These are phyloP conservation scores for Hirschfeldia incana DNA, from an alignment of 345 rosid species.

Conservation along the genomic window DNA sequence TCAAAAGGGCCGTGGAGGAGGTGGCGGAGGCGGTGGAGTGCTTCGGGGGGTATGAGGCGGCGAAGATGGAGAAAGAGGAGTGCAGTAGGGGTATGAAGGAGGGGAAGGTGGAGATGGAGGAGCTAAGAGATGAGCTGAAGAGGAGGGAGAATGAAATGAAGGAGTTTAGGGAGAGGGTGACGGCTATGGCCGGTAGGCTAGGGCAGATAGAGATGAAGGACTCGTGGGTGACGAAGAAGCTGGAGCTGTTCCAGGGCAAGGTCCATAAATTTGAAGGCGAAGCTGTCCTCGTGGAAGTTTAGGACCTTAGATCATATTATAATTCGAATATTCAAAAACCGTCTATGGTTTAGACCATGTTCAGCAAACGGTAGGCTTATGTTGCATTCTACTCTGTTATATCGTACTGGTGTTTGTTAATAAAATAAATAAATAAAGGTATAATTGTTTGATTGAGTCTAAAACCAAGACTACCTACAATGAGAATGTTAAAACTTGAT, in stretches of 20 bases:
- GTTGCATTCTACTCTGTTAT: not conserved
- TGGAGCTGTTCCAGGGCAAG: constrained; percentile 24
- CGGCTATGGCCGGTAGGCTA: constrained; percentile 34
- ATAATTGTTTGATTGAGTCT: not conserved
- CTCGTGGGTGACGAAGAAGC: constrained; percentile 17
- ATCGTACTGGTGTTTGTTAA: not conserved
- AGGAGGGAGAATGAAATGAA: constrained; percentile 34
- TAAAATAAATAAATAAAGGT: not conserved
- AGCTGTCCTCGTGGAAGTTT: constrained; percentile 8
- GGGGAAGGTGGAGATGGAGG: constrained; percentile 36
- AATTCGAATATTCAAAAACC: not conserved
- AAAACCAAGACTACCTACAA: no score
- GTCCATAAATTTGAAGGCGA: constrained; percentile 31
- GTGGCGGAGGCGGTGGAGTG: constrained; percentile 47
- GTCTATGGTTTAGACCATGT: not conserved
- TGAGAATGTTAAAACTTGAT: no score
- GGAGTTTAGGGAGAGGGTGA: constrained; percentile 29
- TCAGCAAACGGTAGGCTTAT: not conserved
- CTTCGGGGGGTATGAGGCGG: constrained; percentile 9
- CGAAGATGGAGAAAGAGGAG: constrained; percentile 31
- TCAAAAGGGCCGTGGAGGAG: constrained; percentile 40
- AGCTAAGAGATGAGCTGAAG: constrained; percentile 44
- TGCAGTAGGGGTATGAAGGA: constrained; percentile 1
- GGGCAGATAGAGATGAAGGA: constrained; percentile 39
- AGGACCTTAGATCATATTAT: not conserved